Base-by-base conservation (phyloP, 1,284 basidiomycete genomes). In the Volvariella surrecta region DNA sequence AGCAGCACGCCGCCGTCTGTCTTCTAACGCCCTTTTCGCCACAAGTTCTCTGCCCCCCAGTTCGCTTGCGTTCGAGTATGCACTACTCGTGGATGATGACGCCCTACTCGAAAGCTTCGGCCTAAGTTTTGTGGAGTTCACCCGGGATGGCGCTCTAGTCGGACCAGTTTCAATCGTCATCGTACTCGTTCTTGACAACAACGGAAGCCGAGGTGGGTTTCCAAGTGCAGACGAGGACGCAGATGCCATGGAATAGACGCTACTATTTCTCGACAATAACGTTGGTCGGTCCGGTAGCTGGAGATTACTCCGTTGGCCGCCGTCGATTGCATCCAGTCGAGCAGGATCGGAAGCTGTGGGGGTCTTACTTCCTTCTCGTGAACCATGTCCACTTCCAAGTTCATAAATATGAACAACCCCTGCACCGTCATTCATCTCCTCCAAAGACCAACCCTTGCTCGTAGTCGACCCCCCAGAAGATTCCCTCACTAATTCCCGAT, bases 351-450 rank as follows among this genome's bases (percentile, higher is more conserved):
- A 11, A 28, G 24, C 11, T 28, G 6, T 11, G 11, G 24, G 24
- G n/a, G n/a, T n/a, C n/a, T n/a, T 11, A 28, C 6, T 28, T 28
- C 24, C 24, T 11, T 28, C 24, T 28, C 24, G 11, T 11, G 6
- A 6, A 11, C 6, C 11, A 11, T 11, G 24, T 28, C 24, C 15
- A 7, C n/a, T 19, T 35, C 34, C 34, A 35, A 15, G 34, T 8
- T 35, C n/a, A 38, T 48, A 54, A 17, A 63, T 50, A 45, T 58
- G 57, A n/a, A 64, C 61, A 13, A 59, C 50, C 1, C 62, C 62
- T 4, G 55, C 48, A 13, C 59, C 61, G 39, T 62, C 51, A 7
- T 48, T 51, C 10, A 46, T 58, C 44, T 65, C 62, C 44, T 64
- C 60, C 21, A 63, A 44, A 3, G 59, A 58, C 61, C 61, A 65